Percentiles rank a stretch among this genome's conserved stretches.
phyloP scores from a whole-genome alignment of 768 basidiomycete species.

The Russula sp. region DNA sequence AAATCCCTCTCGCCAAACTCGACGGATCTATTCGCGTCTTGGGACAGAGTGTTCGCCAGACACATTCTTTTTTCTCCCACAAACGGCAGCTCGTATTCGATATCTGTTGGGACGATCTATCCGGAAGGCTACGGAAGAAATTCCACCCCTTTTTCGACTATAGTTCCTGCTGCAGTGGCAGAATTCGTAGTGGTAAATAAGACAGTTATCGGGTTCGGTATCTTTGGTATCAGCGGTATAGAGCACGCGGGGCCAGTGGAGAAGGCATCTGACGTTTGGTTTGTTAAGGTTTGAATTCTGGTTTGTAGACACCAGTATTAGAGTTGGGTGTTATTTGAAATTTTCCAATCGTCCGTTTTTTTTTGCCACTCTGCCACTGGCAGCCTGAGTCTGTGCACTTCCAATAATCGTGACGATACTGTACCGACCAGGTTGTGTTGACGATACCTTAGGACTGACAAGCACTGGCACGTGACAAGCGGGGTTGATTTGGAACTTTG shows the following conservation, averaged over 20 bases:
- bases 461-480: neutral
- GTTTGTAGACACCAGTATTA: too few relatives aligned
- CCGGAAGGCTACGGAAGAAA: slow-evolving; percentile 17
- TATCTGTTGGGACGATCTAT: slow-evolving; percentile 5
- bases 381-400: too few relatives aligned
- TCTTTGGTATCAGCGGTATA: neutral
- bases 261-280: slow-evolving; percentile 10
- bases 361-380: neutral
- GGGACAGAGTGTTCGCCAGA: neutral
- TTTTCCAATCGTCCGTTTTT: neutral
- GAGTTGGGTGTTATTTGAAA: neutral
- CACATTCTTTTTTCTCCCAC: neutral
- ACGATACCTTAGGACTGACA: neutral
- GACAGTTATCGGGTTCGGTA: neutral
- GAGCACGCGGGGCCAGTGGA: neutral
- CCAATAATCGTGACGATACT: too few relatives aligned
- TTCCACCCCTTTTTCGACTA: slow-evolving; percentile 3
- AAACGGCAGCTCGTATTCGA: neutral
- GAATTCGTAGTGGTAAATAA: slow-evolving; percentile 6
- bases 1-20: neutral
- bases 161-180: neutral
- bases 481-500: neutral
- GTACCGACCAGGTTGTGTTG: too few relatives aligned
- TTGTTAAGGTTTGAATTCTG: neutral
- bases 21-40: slow-evolving; percentile 1